phyloP scores from a whole-genome alignment of 331 rosid species.

The Spiraea crenata region DNA sequence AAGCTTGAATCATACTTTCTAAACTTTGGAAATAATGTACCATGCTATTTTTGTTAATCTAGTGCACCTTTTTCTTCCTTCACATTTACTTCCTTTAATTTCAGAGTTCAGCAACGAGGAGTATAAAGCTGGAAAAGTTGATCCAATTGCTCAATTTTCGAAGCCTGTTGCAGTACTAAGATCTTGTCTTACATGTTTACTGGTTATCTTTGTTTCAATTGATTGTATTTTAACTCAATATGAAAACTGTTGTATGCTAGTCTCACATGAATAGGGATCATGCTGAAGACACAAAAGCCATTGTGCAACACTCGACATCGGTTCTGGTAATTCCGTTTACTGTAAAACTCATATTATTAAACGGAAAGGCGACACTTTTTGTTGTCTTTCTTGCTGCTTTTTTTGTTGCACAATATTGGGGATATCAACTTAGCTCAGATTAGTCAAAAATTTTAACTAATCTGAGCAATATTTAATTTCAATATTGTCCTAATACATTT shows the following conservation, averaged over 20 bases:
- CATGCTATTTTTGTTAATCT: too few relatives aligned
- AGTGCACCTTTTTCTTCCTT: background rate
- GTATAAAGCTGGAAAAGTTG: slow-evolving; percentile 76
- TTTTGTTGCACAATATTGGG: slow-evolving; percentile 3
- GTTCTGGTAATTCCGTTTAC: slow-evolving; percentile 55
- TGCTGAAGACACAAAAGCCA: slow-evolving; percentile 82
- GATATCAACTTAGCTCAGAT: slow-evolving; percentile 5
- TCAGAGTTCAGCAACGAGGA: slow-evolving; percentile 70
- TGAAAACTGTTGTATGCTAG: slow-evolving; percentile 40
- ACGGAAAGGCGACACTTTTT: background rate
- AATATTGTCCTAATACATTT: slow-evolving; percentile 8
- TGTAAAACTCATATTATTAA: slow-evolving; percentile 2
- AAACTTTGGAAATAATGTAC: background rate
- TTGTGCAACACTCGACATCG: slow-evolving; percentile 85
- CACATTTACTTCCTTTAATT: slow-evolving; percentile 6
- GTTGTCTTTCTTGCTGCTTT: background rate
- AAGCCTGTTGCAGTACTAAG: slow-evolving; percentile 83
- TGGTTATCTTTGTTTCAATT: slow-evolving; percentile 19
- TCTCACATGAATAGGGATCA: slow-evolving; percentile 99
- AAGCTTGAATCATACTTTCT: background rate
- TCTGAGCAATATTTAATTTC: slow-evolving; percentile 7
- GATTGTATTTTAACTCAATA: slow-evolving; percentile 19
- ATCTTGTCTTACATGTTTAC: slow-evolving; percentile 22
- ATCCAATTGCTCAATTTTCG: slow-evolving; percentile 88
- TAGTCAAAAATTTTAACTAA: background rate